A percentile compares a stretch with the other conserved stretches of the same genome.
Conservation (phyloP, 257 asterid species). For the Fraxinus quadrangulata region DNA sequence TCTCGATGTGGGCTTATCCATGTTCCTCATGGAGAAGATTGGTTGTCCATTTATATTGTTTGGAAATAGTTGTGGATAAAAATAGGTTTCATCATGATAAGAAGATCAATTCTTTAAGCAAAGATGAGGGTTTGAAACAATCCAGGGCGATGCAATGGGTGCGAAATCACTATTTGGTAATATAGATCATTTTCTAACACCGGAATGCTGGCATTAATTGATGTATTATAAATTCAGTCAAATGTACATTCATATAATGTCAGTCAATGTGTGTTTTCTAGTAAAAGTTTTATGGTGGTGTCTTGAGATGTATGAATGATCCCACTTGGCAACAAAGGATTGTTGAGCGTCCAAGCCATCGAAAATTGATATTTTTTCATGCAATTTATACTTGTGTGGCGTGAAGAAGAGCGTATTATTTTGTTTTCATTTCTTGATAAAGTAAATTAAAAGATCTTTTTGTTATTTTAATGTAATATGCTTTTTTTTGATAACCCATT, state of each 20-base stretch:
- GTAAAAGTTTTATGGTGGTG: conserved; percentile 9
- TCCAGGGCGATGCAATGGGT: conserved; percentile 67
- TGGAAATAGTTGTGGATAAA: too few species aligned
- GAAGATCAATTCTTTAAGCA: too few species aligned
- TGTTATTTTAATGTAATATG: too few species aligned
- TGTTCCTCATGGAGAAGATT: too few species aligned
- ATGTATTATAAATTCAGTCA: too few species aligned
- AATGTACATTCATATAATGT: background rate
- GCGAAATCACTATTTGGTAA: conserved; percentile 64
- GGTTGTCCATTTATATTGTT: too few species aligned
- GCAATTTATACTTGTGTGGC: background rate
- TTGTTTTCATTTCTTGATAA: too few species aligned
- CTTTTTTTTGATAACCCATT: too few species aligned
- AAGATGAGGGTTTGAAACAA: conserved; percentile 32
- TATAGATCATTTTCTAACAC: conserved; percentile 79
- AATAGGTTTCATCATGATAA: too few species aligned
- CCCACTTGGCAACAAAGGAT: background rate
- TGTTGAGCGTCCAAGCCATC: conserved; percentile 40
- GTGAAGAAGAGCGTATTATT: too few species aligned
- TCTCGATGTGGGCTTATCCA: too few species aligned
- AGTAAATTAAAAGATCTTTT: too few species aligned
- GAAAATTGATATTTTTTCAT: background rate
- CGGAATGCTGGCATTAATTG: conserved; percentile 62
- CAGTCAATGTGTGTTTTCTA: background rate
- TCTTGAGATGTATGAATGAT: conserved; percentile 29